Conservation (phyloP, 2,329 filamentous ascomycete genomes). For the Celoporthe dispersa region DNA sequence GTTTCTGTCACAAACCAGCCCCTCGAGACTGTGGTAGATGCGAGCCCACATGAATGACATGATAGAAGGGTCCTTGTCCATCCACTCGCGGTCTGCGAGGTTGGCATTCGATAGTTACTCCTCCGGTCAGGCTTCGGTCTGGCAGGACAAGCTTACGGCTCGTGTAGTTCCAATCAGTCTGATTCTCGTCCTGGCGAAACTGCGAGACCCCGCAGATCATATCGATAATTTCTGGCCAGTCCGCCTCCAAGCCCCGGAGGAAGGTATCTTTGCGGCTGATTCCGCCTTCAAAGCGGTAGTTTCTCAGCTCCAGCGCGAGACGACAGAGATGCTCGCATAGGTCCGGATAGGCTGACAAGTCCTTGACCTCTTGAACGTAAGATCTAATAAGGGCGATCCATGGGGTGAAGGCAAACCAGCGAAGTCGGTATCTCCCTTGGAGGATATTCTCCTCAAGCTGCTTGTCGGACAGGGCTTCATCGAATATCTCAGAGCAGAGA, state of each 20-base stretch:
- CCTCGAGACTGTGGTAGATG: conserved; percentile 8
- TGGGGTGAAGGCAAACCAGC: conserved; percentile 25
- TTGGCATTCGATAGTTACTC: background rate
- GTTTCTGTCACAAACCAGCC: conserved; percentile 3
- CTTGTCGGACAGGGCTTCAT: conserved; percentile 18
- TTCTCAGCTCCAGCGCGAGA: conserved; percentile 23
- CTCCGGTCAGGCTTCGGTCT: background rate
- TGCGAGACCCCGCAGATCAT: conserved; percentile 12
- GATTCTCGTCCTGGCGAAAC: conserved; percentile 11
- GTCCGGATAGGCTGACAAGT: conserved; percentile 24
- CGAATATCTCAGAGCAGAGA: conserved; percentile 25
- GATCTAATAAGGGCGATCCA: conserved; percentile 21
- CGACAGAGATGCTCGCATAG: conserved; percentile 22
- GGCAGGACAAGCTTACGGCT: conserved; percentile 4
- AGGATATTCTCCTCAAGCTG: conserved; percentile 24
- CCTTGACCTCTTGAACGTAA: conserved; percentile 20
- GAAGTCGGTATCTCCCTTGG: conserved; percentile 24
- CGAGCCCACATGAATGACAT: conserved; percentile 16
- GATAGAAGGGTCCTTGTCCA: conserved; percentile 15
- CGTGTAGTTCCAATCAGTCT: conserved; percentile 17
- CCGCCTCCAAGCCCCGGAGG: conserved; percentile 11
- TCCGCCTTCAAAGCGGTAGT: conserved; percentile 12
- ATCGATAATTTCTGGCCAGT: conserved; percentile 15
- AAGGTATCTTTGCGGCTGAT: conserved; percentile 17
- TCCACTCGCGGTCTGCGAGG: background rate